A percentile compares a stretch with the other conserved stretches of the same genome.
phyloP scores from a whole-genome alignment of 768 basidiomycete genomes.

The Cystofilobasidium bisporidii region DNA sequence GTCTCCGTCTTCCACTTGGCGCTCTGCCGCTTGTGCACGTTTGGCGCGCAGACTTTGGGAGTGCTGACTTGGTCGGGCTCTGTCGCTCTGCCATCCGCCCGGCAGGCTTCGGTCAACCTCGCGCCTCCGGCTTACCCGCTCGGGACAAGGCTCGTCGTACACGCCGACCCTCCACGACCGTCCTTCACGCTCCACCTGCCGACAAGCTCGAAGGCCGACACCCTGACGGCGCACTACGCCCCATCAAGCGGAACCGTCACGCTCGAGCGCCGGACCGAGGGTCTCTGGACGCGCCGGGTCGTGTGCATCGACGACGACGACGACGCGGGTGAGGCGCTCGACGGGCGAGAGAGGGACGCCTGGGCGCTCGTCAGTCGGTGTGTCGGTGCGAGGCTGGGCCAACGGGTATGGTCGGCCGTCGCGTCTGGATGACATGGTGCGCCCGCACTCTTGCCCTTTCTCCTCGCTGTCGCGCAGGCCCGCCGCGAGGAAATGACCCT shows the following conservation, averaged over 20 bases:
- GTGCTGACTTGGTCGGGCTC: background rate
- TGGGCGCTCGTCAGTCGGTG: background rate
- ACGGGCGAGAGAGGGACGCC: background rate
- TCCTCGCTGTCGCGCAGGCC: no score
- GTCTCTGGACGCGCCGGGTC: background rate
- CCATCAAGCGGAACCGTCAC: background rate
- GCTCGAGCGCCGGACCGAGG: background rate
- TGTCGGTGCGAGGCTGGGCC: background rate
- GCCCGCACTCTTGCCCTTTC: no score
- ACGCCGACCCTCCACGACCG: conserved; percentile 4
- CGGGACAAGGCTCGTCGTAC: background rate
- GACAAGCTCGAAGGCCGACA: background rate
- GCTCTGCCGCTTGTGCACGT: no score
- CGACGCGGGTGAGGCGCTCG: background rate
- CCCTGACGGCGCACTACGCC: background rate
- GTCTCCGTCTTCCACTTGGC: background rate
- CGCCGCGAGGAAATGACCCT: no score
- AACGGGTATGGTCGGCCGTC: no score
- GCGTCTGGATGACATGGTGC: no score
- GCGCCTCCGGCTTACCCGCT: background rate
- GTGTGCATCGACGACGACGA: no score
- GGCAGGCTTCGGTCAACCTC: background rate
- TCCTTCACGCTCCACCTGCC: conserved; percentile 13
- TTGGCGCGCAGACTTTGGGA: no score
- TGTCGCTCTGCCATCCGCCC: no score